phyloP scores from a whole-genome alignment of 2,329 filamentous ascomycete genomes.

The Ceratocystis smalleyi region DNA sequence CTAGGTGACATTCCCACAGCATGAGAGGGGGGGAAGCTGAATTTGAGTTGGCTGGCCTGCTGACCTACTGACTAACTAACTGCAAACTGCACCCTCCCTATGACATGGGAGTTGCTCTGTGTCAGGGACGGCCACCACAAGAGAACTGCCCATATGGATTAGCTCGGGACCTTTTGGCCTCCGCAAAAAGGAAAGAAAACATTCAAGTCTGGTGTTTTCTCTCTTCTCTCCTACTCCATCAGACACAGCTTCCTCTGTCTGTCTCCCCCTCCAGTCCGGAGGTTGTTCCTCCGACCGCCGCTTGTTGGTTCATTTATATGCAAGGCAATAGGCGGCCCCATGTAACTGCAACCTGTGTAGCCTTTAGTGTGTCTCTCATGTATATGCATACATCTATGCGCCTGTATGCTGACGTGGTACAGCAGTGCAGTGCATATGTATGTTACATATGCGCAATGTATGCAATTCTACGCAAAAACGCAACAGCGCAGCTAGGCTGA shows the following conservation, averaged over 20 bases:
- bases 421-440: background rate
- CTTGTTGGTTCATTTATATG: background rate
- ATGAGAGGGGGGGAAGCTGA: too few species aligned
- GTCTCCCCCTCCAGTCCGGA: background rate
- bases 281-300: background rate
- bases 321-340: background rate
- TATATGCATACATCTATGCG: background rate
- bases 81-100: background rate
- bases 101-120: too few species aligned
- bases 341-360: background rate
- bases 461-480: background rate
- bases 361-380: background rate
- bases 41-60: background rate
- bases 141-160: background rate
- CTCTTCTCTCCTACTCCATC: too few species aligned
- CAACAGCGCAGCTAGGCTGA: too few species aligned
- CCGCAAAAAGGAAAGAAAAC: too few species aligned
- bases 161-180: too few species aligned
- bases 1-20: too few species aligned
- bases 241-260: too few species aligned
- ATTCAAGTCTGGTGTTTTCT: too few species aligned
- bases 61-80: background rate
- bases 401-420: background rate
- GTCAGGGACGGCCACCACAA: background rate
- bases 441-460: background rate